Evolutionary conservation across 2,329 filamentous ascomycete genomes (phyloP).

Genomic region (Pseudocercospora fijiensis): DNA sequence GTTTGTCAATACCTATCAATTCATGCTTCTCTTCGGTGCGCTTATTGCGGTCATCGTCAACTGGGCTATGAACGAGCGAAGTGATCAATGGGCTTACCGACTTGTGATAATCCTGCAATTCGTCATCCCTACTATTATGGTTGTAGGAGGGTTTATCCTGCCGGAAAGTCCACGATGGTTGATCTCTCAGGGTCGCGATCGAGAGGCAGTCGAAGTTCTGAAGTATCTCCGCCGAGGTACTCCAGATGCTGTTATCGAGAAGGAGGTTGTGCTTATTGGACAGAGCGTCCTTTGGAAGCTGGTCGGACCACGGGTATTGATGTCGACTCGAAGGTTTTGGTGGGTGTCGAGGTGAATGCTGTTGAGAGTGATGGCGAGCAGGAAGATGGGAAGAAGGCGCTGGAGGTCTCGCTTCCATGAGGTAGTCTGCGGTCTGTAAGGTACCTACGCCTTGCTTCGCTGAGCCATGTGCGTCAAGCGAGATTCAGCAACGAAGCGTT

Average conservation of each 20-base stretch:
- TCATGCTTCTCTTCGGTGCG: conserved; percentile 19
- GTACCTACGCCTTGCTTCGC: not conserved
- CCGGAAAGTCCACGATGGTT: conserved; percentile 16
- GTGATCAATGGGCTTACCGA: conserved; percentile 19
- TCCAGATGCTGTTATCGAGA: conserved; percentile 13
- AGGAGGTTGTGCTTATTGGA: conserved; percentile 11
- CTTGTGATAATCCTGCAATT: conserved; percentile 13
- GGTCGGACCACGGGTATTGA: not conserved
- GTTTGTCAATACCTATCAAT: conserved; percentile 19
- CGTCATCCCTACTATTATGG: conserved; percentile 15
- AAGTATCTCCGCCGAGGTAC: conserved; percentile 11
- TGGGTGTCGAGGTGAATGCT: conserved; percentile 14
- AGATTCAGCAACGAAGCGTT: not conserved
- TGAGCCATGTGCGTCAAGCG: not conserved
- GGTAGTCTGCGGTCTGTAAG: not conserved
- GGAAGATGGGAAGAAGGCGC: conserved; percentile 5
- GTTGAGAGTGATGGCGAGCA: conserved; percentile 7
- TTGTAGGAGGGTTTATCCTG: conserved; percentile 14
- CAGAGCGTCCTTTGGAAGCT: conserved; percentile 12
- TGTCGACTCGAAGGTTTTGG: conserved; percentile 10
- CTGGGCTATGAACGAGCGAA: conserved; percentile 16
- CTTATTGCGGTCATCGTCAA: conserved; percentile 16
- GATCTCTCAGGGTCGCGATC: conserved; percentile 12
- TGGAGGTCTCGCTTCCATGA: conserved; percentile 8
- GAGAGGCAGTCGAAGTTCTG: conserved; percentile 8